phyloP scores from a whole-genome alignment of 73 alveolate species.

The Blepharisma stoltei region DNA sequence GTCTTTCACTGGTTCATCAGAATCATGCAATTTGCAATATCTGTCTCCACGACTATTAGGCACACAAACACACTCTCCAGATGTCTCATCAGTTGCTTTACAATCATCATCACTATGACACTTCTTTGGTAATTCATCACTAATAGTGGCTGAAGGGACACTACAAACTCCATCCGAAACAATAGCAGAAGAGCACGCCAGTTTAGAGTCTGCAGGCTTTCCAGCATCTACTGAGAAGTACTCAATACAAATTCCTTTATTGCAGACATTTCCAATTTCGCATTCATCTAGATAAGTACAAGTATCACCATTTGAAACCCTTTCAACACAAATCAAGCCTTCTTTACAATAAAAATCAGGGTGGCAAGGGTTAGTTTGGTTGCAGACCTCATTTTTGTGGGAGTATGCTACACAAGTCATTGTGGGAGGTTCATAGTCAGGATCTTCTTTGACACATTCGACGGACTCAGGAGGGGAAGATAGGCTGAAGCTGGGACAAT shows the following conservation, averaged over 20 bases:
- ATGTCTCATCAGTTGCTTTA: neutral
- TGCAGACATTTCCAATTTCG: slow-evolving; percentile 15
- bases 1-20: neutral
- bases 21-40: slow-evolving; percentile 16
- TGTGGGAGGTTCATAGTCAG: too few species aligned
- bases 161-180: neutral
- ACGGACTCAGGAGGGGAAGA: too few species aligned
- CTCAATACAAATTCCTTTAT: neutral
- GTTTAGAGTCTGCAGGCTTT: neutral
- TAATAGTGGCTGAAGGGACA: neutral
- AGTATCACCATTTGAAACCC: too few species aligned
- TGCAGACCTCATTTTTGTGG: too few species aligned
- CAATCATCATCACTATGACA: slow-evolving; percentile 4
- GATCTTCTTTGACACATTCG: too few species aligned
- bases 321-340: too few species aligned
- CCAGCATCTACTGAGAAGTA: neutral
- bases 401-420: too few species aligned
- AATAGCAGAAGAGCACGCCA: neutral
- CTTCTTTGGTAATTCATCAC: neutral
- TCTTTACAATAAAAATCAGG: too few species aligned
- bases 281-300: slow-evolving; percentile 17
- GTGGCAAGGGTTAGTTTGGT: too few species aligned
- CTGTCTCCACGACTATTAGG: neutral
- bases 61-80: slow-evolving; percentile 16
- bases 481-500: too few species aligned